Conservation (phyloP, 768 basidiomycete genomes). For the Myochromella boudieri region DNA sequence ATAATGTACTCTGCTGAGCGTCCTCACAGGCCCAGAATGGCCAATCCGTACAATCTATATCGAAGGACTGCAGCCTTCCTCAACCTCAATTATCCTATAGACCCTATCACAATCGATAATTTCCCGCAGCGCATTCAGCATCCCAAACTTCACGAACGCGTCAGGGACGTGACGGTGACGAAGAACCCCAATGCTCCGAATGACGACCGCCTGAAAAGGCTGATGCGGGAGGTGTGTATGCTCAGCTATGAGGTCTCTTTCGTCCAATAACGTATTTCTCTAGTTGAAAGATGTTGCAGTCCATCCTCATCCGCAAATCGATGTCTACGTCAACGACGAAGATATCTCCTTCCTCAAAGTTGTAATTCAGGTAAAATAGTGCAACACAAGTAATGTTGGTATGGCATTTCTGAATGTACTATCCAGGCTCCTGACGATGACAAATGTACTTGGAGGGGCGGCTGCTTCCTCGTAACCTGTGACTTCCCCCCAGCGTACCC, state of each 20-base stretch:
- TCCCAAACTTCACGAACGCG: slow-evolving; percentile 17
- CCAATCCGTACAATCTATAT: neutral
- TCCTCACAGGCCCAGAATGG: slow-evolving; percentile 6
- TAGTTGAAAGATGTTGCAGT: slow-evolving; percentile 21
- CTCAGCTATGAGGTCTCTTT: too few relatives aligned
- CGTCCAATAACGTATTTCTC: neutral
- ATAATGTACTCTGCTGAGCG: slow-evolving; percentile 27
- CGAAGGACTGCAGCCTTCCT: slow-evolving; percentile 11
- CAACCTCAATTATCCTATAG: slow-evolving; percentile 13
- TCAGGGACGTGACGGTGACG: slow-evolving; percentile 17
- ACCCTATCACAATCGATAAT: slow-evolving; percentile 22
- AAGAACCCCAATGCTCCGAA: neutral
- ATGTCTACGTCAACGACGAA: slow-evolving; percentile 24
- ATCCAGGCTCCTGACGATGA: slow-evolving; percentile 23
- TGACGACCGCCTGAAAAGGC: slow-evolving; percentile 22
- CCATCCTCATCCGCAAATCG: slow-evolving; percentile 25
- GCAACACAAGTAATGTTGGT: neutral
- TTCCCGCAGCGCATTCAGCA: slow-evolving; percentile 25
- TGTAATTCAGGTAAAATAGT: slow-evolving; percentile 21
- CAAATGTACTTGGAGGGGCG: slow-evolving; percentile 25
- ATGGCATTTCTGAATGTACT: slow-evolving; percentile 5
- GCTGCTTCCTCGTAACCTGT: slow-evolving; percentile 25
- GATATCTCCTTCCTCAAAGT: slow-evolving; percentile 29
- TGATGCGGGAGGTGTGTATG: slow-evolving; percentile 28
- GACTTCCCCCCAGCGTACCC: slow-evolving; percentile 25